Evolutionary conservation across 805 yeast genomes (phyloP).

Genomic region (Monosporozyma servazzii): DNA sequence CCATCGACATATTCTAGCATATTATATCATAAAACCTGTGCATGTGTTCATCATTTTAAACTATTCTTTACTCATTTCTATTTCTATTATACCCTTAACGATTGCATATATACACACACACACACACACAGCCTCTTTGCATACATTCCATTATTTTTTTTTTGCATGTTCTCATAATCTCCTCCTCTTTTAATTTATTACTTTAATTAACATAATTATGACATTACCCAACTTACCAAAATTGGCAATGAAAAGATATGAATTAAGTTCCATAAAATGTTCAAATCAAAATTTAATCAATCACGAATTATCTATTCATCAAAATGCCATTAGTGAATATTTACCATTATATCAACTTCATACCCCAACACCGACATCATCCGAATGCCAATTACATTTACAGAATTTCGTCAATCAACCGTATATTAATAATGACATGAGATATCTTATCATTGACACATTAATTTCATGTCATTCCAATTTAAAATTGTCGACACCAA

Average conservation of each 20-base stretch:
- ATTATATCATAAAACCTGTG: not conserved
- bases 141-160: not conserved
- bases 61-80: not conserved
- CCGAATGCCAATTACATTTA: slow-evolving; percentile 7
- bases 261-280: slow-evolving; percentile 11
- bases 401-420: slow-evolving; percentile 32
- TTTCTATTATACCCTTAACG: not conserved
- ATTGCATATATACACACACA: not conserved
- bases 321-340: slow-evolving; percentile 37
- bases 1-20: too few species aligned
- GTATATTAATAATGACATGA: slow-evolving; percentile 40
- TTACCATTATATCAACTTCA: slow-evolving; percentile 14
- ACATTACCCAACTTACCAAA: slow-evolving; percentile 1
- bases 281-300: slow-evolving; percentile 29
- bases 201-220: not conserved
- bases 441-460: slow-evolving; percentile 74
- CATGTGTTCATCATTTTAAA: not conserved
- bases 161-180: not conserved
- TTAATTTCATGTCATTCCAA: slow-evolving; percentile 61
- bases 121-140: too few species aligned
- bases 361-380: not conserved
- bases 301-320: slow-evolving; percentile 43
- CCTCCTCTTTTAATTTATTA: too few species aligned
- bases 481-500: slow-evolving; percentile 52
- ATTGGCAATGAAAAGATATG: slow-evolving; percentile 10